phyloP scores from a whole-genome alignment of 495 filamentous ascomycete species.

The Trichoderma parareesei region DNA sequence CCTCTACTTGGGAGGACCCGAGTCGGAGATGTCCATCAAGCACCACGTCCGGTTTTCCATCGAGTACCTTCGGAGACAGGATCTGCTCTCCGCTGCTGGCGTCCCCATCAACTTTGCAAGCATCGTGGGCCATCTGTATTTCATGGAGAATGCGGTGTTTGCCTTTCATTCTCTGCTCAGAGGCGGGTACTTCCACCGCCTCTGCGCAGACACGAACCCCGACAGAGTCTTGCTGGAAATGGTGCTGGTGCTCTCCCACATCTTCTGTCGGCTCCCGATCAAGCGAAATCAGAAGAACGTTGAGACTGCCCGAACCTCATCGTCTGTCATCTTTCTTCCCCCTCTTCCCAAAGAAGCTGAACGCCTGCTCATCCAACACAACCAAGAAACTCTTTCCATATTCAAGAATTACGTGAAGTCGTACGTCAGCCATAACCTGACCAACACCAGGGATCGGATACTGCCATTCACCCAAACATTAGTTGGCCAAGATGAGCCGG shows the following conservation, averaged over 20 bases:
- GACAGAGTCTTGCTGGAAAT: conserved; percentile 33
- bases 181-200: conserved; percentile 55
- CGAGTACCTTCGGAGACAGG: conserved; percentile 64
- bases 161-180: conserved; percentile 66
- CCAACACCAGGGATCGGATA: conserved; percentile 32
- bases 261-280: conserved; percentile 41
- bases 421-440: conserved; percentile 55
- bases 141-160: conserved; percentile 60
- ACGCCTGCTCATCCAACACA: conserved; percentile 49
- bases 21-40: conserved; percentile 52
- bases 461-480: conserved; percentile 52
- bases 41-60: conserved; percentile 75
- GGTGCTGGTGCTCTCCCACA: conserved; percentile 58
- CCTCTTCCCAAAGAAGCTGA: conserved; percentile 50
- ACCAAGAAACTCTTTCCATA: conserved; percentile 50
- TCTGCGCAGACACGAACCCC: conserved; percentile 46
- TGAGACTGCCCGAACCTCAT: conserved; percentile 37
- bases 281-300: conserved; percentile 18
- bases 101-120: conserved; percentile 62
- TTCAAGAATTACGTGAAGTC: conserved; percentile 62
- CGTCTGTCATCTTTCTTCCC: conserved; percentile 56
- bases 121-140: conserved; percentile 60
- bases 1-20: conserved; percentile 57
- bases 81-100: conserved; percentile 51
- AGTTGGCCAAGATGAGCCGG: conserved; percentile 25